Conservation (phyloP, 2,329 filamentous ascomycete genomes). For the Microsporum ferrugineum region DNA sequence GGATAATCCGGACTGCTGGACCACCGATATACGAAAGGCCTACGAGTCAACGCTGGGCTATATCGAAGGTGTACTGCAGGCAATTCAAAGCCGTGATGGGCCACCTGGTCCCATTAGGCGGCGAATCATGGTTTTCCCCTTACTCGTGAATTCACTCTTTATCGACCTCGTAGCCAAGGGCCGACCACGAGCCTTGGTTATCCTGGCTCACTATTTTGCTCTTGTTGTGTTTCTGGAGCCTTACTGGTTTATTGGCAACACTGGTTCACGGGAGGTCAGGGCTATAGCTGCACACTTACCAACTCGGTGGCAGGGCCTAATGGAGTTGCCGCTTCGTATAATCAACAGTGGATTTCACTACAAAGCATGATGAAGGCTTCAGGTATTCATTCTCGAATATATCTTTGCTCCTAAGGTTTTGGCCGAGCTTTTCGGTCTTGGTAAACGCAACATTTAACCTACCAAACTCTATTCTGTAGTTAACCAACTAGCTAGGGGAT, state of each 20-base stretch:
- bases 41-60: neutral
- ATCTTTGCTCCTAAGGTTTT: no score
- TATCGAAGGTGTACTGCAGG: neutral
- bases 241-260: constrained; percentile 2
- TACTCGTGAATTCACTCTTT: neutral
- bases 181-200: neutral
- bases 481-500: no score
- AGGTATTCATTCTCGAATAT: neutral
- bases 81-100: neutral
- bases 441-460: no score
- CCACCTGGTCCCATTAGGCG: neutral
- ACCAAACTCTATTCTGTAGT: no score
- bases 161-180: neutral
- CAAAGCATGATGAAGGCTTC: neutral
- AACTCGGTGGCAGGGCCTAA: neutral
- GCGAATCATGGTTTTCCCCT: constrained; percentile 1
- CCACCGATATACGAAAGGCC: neutral
- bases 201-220: neutral
- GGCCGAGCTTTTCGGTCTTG: no score
- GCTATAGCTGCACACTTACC: neutral
- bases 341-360: neutral
- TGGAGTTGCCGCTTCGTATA: neutral
- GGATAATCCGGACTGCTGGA: neutral
- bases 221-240: neutral
- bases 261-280: neutral